Base-by-base conservation (phyloP, 768 basidiomycete species). In the Termitomyces sp. region DNA sequence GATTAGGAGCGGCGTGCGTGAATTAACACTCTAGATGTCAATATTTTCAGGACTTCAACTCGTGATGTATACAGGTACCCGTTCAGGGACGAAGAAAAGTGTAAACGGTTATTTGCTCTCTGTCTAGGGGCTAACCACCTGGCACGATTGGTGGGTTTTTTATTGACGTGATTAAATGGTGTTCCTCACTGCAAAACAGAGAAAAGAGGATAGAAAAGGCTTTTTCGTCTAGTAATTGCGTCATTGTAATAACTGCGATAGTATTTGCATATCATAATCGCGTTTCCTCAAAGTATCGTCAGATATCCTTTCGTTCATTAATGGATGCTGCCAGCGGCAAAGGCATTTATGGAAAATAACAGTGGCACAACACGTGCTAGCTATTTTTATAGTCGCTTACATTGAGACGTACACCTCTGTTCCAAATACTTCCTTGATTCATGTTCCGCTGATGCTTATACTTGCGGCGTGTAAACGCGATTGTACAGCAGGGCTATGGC, bases 351-450 rank as follows among this genome's bases (percentile, higher is more conserved):
- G 28, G 28, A 4, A 28, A 3, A 7, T 28, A 28, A 28, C 28
- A 28, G 8, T 28, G 28, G 28, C 28, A 28, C 8, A 28, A 28
- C 28, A 28, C 28, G 8, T 28, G 28, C 28, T 28, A n/a, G n/a
- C n/a, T n/a, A n/a, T n/a, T n/a, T n/a, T n/a, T n/a, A n/a, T 4
- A 14, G 21, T 14, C 11, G 19, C 9, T 41, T 3, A 21, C 9
- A 10, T 27, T 37, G n/a, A 1, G 40, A 35, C 66, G 19, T 23
- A 77, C 75, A 66, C 69, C 34, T 67, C 61, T 82, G 81, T 59
- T 82, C 79, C 25, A 79, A 81, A 60, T 81, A 81, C 41, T 79
- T 75, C 40, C 73, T 67, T 2, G 10, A 57, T 57, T 76, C 74
- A 71, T 71, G 49, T 76, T 74, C 5, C 69, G 68, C 6, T 59